Conservation (phyloP, 805 yeast genomes). For the Sugiyamaella floridensis region DNA sequence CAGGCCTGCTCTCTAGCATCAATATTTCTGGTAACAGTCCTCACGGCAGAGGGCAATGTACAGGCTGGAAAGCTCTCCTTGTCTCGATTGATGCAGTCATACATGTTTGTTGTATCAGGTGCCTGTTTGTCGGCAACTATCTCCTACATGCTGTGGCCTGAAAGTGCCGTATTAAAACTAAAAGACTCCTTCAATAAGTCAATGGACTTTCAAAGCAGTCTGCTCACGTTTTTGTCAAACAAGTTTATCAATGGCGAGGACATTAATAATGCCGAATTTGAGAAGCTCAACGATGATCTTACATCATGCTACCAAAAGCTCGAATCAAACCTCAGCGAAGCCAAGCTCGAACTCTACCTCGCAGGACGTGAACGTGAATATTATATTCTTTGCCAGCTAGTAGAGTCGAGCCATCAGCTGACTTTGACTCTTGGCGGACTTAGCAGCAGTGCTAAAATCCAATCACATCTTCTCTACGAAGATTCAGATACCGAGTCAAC, state of each 20-base stretch:
- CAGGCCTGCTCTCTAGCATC: constrained; percentile 77
- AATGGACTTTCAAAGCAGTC: constrained; percentile 45
- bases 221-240: constrained; percentile 41
- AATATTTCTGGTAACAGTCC: constrained; percentile 60
- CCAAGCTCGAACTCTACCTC: constrained; percentile 52
- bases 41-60: constrained; percentile 65
- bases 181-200: constrained; percentile 44
- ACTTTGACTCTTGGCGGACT: constrained; percentile 59
- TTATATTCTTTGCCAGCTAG: constrained; percentile 39
- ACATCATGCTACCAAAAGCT: constrained; percentile 37
- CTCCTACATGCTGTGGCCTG: constrained; percentile 62
- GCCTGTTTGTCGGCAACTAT: constrained; percentile 49
- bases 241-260: constrained; percentile 46
- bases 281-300: constrained; percentile 33
- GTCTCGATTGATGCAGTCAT: constrained; percentile 45
- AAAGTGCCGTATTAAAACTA: constrained; percentile 44
- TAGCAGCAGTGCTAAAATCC: constrained; percentile 61
- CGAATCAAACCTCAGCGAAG: constrained; percentile 44
- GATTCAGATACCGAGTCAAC: not conserved
- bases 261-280: constrained; percentile 29
- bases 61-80: constrained; percentile 54
- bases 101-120: constrained; percentile 54
- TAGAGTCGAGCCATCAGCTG: constrained; percentile 45
- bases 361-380: constrained; percentile 53
- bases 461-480: constrained; percentile 45